Conservation (phyloP, 257 asterid genomes). For the Nicotiana knightiana region DNA sequence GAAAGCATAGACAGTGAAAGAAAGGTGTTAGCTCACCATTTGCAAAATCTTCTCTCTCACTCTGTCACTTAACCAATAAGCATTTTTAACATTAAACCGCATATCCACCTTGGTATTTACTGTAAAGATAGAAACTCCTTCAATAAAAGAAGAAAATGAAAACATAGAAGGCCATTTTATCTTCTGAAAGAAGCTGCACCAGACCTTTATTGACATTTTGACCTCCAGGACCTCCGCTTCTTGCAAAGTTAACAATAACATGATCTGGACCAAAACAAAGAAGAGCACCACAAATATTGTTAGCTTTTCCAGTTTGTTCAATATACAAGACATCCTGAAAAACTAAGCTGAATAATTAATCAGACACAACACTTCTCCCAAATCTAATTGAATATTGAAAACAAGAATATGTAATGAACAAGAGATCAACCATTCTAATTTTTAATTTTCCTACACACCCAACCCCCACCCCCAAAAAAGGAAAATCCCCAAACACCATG, state of each 20-base stretch:
- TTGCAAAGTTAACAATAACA: conserved; percentile 73
- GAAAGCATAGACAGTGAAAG: conserved; percentile 3
- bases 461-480: not conserved
- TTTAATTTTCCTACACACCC: not conserved
- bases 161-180: not conserved
- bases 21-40: conserved; percentile 46
- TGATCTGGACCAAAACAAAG: conserved; percentile 42
- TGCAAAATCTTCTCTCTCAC: conserved; percentile 78
- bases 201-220: conserved; percentile 87
- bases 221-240: conserved; percentile 94
- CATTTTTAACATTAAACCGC: conserved; percentile 83
- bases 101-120: conserved; percentile 93
- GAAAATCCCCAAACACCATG: too few relatives aligned
- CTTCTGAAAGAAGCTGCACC: conserved; percentile 15
- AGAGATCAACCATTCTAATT: not conserved
- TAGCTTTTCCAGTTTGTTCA: not conserved
- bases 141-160: not conserved
- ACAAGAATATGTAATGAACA: not conserved
- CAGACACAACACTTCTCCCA: not conserved
- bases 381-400: not conserved
- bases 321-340: not conserved
- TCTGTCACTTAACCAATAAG: conserved; percentile 75
- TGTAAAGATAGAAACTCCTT: conserved; percentile 18
- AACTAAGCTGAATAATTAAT: not conserved
- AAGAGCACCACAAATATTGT: not conserved